Conservation (phyloP, 257 asterid genomes). For the Capsicum rhomboideum region DNA sequence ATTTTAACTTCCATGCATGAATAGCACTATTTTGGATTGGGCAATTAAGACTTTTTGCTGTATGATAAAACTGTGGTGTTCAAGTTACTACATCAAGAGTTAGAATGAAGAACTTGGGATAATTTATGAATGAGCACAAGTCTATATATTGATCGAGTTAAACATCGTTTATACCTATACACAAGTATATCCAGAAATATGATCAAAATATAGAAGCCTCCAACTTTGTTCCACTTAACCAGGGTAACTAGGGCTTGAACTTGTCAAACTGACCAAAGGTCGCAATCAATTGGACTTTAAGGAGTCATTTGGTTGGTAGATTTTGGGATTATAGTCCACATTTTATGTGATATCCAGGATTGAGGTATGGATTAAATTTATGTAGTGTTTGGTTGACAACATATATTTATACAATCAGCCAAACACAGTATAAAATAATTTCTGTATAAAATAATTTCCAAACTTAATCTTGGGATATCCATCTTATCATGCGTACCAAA, state of each 20-base stretch:
- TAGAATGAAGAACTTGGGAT: background rate
- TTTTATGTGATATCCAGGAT: too few species aligned
- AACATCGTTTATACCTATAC: background rate
- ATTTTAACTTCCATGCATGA: background rate
- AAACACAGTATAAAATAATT: too few species aligned
- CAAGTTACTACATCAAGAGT: background rate
- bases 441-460: too few species aligned
- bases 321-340: too few species aligned
- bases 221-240: background rate
- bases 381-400: too few species aligned
- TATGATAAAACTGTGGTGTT: background rate
- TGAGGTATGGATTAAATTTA: too few species aligned
- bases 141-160: background rate
- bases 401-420: too few species aligned
- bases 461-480: too few species aligned
- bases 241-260: background rate
- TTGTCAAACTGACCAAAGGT: background rate
- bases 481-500: too few species aligned
- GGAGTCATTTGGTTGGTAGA: too few species aligned
- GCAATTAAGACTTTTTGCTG: background rate
- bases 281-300: background rate
- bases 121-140: background rate
- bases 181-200: background rate
- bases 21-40: background rate
- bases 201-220: background rate